phyloP scores from a whole-genome alignment of 345 rosid species.

The Brassica incana region DNA sequence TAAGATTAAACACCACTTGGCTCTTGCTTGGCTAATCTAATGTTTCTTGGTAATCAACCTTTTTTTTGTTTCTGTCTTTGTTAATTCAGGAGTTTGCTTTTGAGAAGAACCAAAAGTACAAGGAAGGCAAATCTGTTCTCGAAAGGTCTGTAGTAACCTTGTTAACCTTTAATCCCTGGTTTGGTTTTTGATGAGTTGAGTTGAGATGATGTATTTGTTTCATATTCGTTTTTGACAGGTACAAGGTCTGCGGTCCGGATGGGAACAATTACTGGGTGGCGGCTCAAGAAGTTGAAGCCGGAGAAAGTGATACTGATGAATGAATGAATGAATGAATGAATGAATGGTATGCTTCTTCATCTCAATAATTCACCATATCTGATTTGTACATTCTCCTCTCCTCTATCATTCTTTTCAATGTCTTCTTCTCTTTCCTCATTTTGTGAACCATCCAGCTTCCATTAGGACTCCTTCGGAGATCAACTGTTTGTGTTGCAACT shows the following conservation, averaged over 20 bases:
- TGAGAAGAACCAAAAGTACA: slow-evolving; percentile 68
- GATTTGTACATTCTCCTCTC: slow-evolving; percentile 34
- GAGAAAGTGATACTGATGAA: slow-evolving; percentile 90
- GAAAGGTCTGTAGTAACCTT: slow-evolving; percentile 47
- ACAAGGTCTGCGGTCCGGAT: slow-evolving; percentile 61
- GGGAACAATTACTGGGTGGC: slow-evolving; percentile 57
- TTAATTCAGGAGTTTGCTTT: slow-evolving; percentile 59
- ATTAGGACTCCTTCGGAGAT: slow-evolving; percentile 14
- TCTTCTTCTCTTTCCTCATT: background rate
- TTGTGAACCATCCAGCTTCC: slow-evolving; percentile 17
- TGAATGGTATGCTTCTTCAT: slow-evolving; percentile 67
- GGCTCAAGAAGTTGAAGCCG: slow-evolving; percentile 65
- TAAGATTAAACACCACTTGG: slow-evolving; percentile 21
- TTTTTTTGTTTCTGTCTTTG: background rate
- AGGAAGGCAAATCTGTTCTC: slow-evolving; percentile 81
- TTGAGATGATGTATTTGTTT: slow-evolving; percentile 50
- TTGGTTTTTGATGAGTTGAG: background rate
- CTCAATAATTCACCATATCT: slow-evolving; percentile 11
- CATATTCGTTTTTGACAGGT: slow-evolving; percentile 45
- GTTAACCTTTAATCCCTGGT: background rate
- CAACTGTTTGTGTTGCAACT: slow-evolving; percentile 27
- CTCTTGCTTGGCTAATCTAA: slow-evolving; percentile 27
- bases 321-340: slow-evolving; percentile 37
- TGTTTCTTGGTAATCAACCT: background rate
- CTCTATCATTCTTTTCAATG: slow-evolving; percentile 12